Conservation (phyloP, 345 rosid genomes). For the Hirschfeldia incana region DNA sequence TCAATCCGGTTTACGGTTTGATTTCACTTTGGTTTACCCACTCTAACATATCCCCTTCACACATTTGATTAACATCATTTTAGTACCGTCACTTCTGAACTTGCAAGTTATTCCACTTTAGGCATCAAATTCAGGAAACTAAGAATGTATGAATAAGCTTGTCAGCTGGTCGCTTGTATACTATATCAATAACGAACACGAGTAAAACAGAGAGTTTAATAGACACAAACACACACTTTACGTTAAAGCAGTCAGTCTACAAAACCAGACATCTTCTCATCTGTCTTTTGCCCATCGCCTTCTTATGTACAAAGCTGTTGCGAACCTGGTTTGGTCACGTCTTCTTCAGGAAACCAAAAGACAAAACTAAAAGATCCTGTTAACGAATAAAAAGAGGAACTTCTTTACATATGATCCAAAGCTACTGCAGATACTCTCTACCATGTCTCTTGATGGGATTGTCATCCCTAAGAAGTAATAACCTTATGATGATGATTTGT, state of each 20-base stretch:
- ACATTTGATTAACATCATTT: background rate
- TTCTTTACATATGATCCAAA: background rate
- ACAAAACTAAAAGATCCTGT: background rate
- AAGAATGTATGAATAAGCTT: background rate
- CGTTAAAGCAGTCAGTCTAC: background rate
- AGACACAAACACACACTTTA: conserved; percentile 15
- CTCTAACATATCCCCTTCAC: background rate
- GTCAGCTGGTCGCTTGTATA: background rate
- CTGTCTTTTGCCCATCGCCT: background rate
- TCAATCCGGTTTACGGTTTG: conserved; percentile 17
- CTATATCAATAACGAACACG: background rate
- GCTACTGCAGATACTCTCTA: background rate
- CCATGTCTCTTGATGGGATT: background rate
- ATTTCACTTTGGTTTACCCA: background rate
- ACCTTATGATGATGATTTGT: conserved; percentile 42
- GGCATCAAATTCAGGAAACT: background rate
- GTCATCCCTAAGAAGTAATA: background rate
- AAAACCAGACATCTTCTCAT: background rate
- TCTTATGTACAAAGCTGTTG: background rate
- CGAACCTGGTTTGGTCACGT: background rate
- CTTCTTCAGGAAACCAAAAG: background rate
- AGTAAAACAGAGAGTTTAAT: background rate
- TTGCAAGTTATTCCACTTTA: background rate
- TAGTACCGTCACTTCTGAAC: background rate
- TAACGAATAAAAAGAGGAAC: background rate